Evolutionary conservation across 306 rosid genomes (phyloP).

Genomic region (Quercus rubra): DNA sequence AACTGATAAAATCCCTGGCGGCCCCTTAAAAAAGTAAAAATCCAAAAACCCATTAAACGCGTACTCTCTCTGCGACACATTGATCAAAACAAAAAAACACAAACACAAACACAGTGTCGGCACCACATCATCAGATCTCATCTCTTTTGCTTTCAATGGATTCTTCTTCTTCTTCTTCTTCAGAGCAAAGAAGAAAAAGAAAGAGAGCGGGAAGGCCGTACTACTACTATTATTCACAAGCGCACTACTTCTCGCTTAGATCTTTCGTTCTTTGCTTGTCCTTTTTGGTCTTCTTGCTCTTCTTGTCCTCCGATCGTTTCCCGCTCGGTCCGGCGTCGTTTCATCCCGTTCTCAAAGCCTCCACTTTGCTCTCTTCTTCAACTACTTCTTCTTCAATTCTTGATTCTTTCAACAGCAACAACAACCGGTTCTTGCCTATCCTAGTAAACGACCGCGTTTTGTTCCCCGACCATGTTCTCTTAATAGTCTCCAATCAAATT

Average conservation of each 20-base stretch:
- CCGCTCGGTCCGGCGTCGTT: constrained; percentile 34
- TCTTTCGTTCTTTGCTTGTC: constrained; percentile 56
- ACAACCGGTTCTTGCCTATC: constrained; percentile 1
- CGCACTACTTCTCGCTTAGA: constrained; percentile 32
- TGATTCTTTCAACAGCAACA: constrained; percentile 36
- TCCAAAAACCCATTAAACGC: no score
- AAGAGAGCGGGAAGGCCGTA: constrained; percentile 4
- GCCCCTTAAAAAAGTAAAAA: no score
- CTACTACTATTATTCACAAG: constrained; percentile 1
- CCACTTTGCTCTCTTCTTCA: constrained; percentile 37
- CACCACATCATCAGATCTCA: no score
- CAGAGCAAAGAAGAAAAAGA: constrained; percentile 64
- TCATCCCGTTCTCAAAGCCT: constrained; percentile 43
- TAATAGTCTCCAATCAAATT: constrained; percentile 27
- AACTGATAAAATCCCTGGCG: no score
- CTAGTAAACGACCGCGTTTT: constrained; percentile 54
- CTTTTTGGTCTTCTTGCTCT: constrained; percentile 50
- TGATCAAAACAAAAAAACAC: no score
- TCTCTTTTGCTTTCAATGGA: constrained; percentile 43
- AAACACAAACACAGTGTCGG: no score
- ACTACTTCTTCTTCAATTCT: constrained; percentile 54
- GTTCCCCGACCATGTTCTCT: constrained; percentile 68
- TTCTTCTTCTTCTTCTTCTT: neutral
- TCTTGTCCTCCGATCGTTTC: constrained; percentile 46
- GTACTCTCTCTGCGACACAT: no score